These are phyloP conservation scores for Pythium coloratum DNA, from an alignment of 352 stramenopile genomes.

Conservation along the genomic window DNA sequence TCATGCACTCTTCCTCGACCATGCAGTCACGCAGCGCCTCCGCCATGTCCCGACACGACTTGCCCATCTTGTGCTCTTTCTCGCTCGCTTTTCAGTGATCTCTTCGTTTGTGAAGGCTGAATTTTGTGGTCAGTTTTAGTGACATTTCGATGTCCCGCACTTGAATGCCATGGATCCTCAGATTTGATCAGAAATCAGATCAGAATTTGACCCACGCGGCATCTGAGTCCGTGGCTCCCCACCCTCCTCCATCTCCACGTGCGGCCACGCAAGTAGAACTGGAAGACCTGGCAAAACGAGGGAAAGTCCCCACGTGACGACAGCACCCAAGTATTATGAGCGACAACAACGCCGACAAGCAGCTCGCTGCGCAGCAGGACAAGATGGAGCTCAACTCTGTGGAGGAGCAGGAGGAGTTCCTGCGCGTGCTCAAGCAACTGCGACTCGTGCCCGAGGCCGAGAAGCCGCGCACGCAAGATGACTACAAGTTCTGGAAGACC, in stretches of 20 bases:
- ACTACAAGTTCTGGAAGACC: conserved; percentile 91
- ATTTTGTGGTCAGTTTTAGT: not conserved
- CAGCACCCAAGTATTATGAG: conserved; percentile 8
- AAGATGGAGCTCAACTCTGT: conserved; percentile 43
- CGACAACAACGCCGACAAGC: conserved; percentile 11
- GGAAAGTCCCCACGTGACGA: not conserved
- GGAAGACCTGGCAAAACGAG: not conserved
- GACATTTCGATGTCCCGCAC: not conserved
- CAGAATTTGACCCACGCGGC: not conserved
- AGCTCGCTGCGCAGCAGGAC: conserved; percentile 8
- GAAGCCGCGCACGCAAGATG: conserved; percentile 31
- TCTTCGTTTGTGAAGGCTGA: not conserved
- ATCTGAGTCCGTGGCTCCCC: conserved; percentile 8
- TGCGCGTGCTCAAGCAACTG: conserved; percentile 65
- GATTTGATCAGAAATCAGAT: not conserved
- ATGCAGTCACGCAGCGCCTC: conserved; percentile 82
- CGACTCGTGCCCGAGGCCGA: conserved; percentile 41
- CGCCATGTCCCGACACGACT: conserved; percentile 83
- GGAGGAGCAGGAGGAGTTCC: conserved; percentile 72
- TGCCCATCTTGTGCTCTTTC: conserved; percentile 49
- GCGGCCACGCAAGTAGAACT: not conserved
- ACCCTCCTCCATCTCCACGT: not conserved
- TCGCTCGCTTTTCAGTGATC: not conserved
- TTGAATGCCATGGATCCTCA: not conserved
- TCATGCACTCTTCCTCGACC: conserved; percentile 76